These are phyloP conservation scores for Phaffomyces antillensis DNA, from an alignment of 805 yeast species.

Conservation along the genomic window DNA sequence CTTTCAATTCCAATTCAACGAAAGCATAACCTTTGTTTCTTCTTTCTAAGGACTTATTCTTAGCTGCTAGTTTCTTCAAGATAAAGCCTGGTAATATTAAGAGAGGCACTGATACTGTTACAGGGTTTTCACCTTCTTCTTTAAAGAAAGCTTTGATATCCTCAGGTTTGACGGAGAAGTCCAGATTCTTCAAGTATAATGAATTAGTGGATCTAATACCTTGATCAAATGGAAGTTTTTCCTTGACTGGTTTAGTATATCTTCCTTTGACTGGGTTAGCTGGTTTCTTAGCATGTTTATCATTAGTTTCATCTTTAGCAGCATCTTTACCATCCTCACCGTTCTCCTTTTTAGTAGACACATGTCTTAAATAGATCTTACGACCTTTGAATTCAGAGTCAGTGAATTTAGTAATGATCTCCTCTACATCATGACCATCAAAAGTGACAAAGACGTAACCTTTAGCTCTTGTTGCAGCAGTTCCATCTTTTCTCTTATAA, in stretches of 20 bases:
- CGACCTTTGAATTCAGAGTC: slow-evolving; percentile 39
- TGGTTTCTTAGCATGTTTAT: neutral
- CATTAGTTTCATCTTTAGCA: neutral
- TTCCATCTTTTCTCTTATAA: slow-evolving; percentile 25
- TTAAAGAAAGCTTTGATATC: slow-evolving; percentile 45
- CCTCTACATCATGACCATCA: slow-evolving; percentile 28
- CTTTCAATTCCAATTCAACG: slow-evolving; percentile 35
- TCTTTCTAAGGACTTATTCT: slow-evolving; percentile 37
- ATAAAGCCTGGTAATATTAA: slow-evolving; percentile 38
- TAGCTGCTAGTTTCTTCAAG: slow-evolving; percentile 36
- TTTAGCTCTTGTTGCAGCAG: slow-evolving; percentile 32
- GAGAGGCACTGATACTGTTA: slow-evolving; percentile 54
- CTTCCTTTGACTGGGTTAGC: too few species aligned
- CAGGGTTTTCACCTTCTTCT: slow-evolving; percentile 39
- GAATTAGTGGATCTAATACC: slow-evolving; percentile 41
- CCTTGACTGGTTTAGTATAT: slow-evolving; percentile 6
- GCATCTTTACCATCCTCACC: slow-evolving; percentile 1
- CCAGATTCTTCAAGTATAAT: slow-evolving; percentile 54
- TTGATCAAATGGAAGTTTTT: slow-evolving; percentile 29
- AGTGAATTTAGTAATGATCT: slow-evolving; percentile 35
- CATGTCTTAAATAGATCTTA: slow-evolving; percentile 40
- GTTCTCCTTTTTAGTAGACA: slow-evolving; percentile 10
- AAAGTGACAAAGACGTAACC: slow-evolving; percentile 60
- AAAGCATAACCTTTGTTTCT: slow-evolving; percentile 61
- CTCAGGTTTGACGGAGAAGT: slow-evolving; percentile 50